Base-by-base conservation (phyloP, 176 grass and related monocot genomes). In the Elaeis guineensis region DNA sequence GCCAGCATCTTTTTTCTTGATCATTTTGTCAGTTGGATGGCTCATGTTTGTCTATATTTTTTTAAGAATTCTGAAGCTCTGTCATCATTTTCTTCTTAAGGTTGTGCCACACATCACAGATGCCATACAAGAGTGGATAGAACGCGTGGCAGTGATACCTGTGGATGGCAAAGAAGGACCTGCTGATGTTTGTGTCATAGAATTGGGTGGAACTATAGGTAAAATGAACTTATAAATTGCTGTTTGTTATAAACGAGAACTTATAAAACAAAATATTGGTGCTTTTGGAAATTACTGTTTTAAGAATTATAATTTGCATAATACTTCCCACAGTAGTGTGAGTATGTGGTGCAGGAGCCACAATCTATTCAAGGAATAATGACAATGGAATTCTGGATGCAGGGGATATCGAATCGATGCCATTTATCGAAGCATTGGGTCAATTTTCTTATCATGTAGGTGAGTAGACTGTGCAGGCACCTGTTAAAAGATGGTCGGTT, bases 401-500 rank as follows among this genome's bases (percentile, higher is more conserved):
- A 98, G 94, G 94, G 66, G 94, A 98, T 75, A 89, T 98, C 74
- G 94, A 98, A 73, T 98, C 94, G 66, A 98, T 98, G 94, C 94
- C 84, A 48, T 98, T 92, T 58, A 83, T 86, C 18, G 94, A 98
- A 80, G 94, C 94, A 64, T 72, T 98, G 74, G 81, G 94, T 72
- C 94, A 93, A 77, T 92, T 98, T 68, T 92, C 94, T 55, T 92
- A 86, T 59, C 79, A 84, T 64, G 88, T 89, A 39, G 94, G 94
- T 98, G 55, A 92, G 88, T 59, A 63, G 56, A 65, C 58, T 65
- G 18, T 54, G 24, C 17, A 8, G 18, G 5, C 15, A 54, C 51
- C 18, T 56, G 25, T 5, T 17, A 44, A 39, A 19, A 17, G 21
- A 56, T 32, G 19, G 35, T 35, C 6, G 32, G 32, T 44, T 44